Percentiles rank a stretch among this genome's conserved stretches.
Evolutionary conservation across 306 rosid species (phyloP).

Genomic region (Datisca glomerata): DNA sequence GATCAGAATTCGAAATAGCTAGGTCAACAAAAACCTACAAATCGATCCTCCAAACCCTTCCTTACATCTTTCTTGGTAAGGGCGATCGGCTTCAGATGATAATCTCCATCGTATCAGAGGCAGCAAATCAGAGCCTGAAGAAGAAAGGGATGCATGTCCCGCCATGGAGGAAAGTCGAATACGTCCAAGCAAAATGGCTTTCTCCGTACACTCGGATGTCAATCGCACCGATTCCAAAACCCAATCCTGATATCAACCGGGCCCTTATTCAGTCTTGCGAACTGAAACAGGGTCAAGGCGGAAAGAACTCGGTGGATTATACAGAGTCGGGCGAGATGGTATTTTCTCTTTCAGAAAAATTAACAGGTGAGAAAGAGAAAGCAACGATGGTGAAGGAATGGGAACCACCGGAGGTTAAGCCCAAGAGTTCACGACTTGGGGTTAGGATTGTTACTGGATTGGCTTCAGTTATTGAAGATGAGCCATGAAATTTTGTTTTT

Average conservation of each 20-base stretch:
- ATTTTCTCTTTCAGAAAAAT: conserved; percentile 8
- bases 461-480: too few relatives aligned
- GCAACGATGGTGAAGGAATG: conserved; percentile 5
- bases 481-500: too few relatives aligned
- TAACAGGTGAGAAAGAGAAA: conserved; percentile 14
- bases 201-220: conserved; percentile 30
- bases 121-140: conserved; percentile 65
- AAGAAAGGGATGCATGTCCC: conserved; percentile 70
- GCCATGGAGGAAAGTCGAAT: conserved; percentile 67
- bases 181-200: conserved; percentile 70
- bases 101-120: conserved; percentile 54
- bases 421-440: conserved; percentile 25
- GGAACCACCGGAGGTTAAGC: conserved; percentile 43
- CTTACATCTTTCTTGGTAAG: conserved; percentile 54
- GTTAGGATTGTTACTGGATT: conserved; percentile 43
- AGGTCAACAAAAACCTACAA: conserved; percentile 53
- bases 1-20: conserved; percentile 75
- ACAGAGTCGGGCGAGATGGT: neutral
- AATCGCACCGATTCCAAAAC: neutral
- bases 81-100: conserved; percentile 45
- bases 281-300: conserved; percentile 1
- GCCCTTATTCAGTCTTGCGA: neutral
- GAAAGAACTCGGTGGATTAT: neutral
- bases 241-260: neutral
- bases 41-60: conserved; percentile 50